Conservation (phyloP, 108 stramenopile species). For the Skeletonema potamos region DNA sequence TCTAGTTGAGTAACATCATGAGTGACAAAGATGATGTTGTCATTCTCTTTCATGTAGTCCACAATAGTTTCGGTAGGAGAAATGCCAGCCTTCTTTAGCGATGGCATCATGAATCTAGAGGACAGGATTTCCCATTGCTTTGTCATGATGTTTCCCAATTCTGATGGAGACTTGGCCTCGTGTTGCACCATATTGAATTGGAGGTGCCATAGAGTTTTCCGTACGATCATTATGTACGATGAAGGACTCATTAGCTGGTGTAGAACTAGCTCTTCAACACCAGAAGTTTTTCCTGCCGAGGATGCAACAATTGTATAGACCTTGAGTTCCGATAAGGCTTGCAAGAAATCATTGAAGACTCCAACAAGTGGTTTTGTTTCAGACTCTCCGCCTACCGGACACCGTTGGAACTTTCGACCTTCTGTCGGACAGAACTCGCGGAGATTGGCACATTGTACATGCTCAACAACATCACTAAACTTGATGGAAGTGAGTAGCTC, state of each 20-base stretch:
- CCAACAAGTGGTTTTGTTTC: neutral
- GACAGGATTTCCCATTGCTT: neutral
- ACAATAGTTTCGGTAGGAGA: neutral
- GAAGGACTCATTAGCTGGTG: neutral
- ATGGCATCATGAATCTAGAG: neutral
- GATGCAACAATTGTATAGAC: neutral
- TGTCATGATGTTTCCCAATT: neutral
- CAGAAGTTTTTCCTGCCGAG: neutral
- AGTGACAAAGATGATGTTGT: neutral
- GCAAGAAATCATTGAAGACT: neutral
- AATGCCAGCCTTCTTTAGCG: neutral
- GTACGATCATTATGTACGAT: neutral
- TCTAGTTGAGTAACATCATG: neutral
- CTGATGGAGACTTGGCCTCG: neutral
- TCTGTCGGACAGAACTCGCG: neutral
- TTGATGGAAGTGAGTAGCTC: neutral
- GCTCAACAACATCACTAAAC: neutral
- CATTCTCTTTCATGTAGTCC: neutral
- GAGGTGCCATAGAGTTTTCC: neutral
- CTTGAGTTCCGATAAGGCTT: neutral
- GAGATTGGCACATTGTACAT: neutral
- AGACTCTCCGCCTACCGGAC: neutral
- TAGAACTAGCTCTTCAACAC: neutral
- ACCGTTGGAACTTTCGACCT: neutral
- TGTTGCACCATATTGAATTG: neutral